Base-by-base conservation (phyloP, 2,329 filamentous ascomycete species). In the Cercospora berteroae region DNA sequence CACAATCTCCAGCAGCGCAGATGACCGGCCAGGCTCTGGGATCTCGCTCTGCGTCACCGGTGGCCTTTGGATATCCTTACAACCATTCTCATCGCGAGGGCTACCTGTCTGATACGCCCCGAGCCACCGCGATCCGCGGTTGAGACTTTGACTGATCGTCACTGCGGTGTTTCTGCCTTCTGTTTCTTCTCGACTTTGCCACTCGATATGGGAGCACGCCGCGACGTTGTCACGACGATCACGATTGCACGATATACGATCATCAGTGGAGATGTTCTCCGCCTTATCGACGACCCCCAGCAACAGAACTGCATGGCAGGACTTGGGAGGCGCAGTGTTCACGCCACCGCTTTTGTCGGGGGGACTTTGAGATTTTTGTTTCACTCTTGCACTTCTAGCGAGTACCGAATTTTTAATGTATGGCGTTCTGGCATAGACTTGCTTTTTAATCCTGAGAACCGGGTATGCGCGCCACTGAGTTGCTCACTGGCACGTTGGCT, bases 61-160 rank as follows among this genome's bases (percentile, higher is more conserved):
- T 72, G 39, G 74, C 73, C 61, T 79, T 78, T 69, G 77, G 77
- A 10, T 79, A 77, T 73, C 77, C 75, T n/a, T 78, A 78, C 67
- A 63, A 63, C 36, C 71, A 75, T 62, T 70, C 71, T 63, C 69
- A 73, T 61, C 76, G 75, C 44, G 74, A 78, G 61, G 74, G 75
- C 63, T 78, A 77, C 59, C 71, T 78, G 23, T 75, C 74, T 36
- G 77, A 79, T 25, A 72, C 76, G 1, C 74, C 69, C 5, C 73
- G 74, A 31, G 77, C 75, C 48, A 79, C 77, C 7, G 77, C 78
- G 33, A 79, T 79, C 27, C 75, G 71, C 59, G 77, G 77, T 48
- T 79, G 67, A 75, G 63, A 57, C 9, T 42, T 60, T 31, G 39
- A 58, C 33, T 66, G 64, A 67, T 68, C 65, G 67, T 65, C 16